Evolutionary conservation across 495 filamentous ascomycete species (phyloP).

Genomic region (Penicillium daleae): DNA sequence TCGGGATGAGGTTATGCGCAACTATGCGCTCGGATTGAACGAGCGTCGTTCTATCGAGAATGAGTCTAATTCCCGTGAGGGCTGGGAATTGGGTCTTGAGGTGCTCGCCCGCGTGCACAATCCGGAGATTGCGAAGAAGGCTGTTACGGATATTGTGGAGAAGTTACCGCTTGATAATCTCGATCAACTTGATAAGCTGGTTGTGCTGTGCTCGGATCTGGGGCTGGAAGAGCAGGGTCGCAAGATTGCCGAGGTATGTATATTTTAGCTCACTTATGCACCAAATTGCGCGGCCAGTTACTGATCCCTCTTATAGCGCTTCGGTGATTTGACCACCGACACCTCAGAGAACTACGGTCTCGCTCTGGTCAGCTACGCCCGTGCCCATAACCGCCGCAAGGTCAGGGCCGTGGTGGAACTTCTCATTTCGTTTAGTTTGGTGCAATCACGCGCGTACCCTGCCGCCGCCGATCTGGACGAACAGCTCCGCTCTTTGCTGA

Average conservation of each 20-base stretch:
- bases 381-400: constrained; percentile 72
- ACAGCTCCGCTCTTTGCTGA: constrained; percentile 65
- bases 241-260: constrained; percentile 73
- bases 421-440: constrained; percentile 82
- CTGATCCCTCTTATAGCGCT: constrained; percentile 57
- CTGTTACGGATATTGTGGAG: constrained; percentile 66
- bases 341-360: constrained; percentile 75
- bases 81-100: constrained; percentile 85
- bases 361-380: constrained; percentile 83
- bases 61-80: constrained; percentile 55
- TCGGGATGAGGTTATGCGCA: constrained; percentile 73
- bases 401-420: constrained; percentile 80
- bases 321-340: constrained; percentile 69
- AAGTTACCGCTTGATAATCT: constrained; percentile 65
- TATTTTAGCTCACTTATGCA: background rate
- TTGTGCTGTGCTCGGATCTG: constrained; percentile 68
- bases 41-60: constrained; percentile 46
- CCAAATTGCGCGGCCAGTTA: background rate
- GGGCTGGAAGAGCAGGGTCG: constrained; percentile 72
- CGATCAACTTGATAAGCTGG: constrained; percentile 73
- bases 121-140: constrained; percentile 61
- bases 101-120: constrained; percentile 76
- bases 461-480: constrained; percentile 67
- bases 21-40: constrained; percentile 65
- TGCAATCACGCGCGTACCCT: constrained; percentile 80